Base-by-base conservation (phyloP, 768 basidiomycete genomes). In the Mycena metata region DNA sequence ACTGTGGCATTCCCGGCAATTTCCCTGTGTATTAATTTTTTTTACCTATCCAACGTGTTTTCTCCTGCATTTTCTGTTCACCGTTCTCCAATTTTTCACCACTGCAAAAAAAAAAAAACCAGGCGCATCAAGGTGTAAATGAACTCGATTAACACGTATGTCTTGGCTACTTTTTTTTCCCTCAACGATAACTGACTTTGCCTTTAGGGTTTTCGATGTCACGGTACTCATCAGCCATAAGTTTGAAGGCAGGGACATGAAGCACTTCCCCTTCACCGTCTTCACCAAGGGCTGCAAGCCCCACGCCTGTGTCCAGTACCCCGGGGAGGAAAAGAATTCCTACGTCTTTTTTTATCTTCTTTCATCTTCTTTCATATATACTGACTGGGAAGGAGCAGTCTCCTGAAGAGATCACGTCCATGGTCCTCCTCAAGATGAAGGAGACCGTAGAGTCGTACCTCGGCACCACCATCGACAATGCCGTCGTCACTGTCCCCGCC, bases 401-500 rank as follows among this genome's bases (percentile, higher is more conserved):
- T 23, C 97, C 97, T 30, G 96, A 98, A 80, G 97, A 99, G 83
- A 92, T 99, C 75, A 98, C 97, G 15, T 95, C 97, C 64, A 99
- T 99, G 97, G 90, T 99, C 72, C 89, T 99, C 68, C 83, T 88
- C 70, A 99, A 99, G 85, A 98, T 99, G 96, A 98, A 96, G 89
- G 96, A 99, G 84, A 94, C 90, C 65, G 95, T 97, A 39, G 97
- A 99, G 85, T 92, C 97, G 56, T 98, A 99, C 84, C 88, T 99
- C 73, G 96, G 97, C 67, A 86, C 83, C 75, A 88, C 85, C 63
- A 84, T 96, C 79, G 90, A 79, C 80, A 96, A 96, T 80, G 97
- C 97, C 63, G 97, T 99, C 74, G 91, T 98, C 76, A 97, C 96
- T 30, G 92, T 98, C 70, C 96, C 96, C 36, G 96, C 96, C 42